Base-by-base conservation (phyloP, 345 rosid genomes). In the Eucalyptus sp. region DNA sequence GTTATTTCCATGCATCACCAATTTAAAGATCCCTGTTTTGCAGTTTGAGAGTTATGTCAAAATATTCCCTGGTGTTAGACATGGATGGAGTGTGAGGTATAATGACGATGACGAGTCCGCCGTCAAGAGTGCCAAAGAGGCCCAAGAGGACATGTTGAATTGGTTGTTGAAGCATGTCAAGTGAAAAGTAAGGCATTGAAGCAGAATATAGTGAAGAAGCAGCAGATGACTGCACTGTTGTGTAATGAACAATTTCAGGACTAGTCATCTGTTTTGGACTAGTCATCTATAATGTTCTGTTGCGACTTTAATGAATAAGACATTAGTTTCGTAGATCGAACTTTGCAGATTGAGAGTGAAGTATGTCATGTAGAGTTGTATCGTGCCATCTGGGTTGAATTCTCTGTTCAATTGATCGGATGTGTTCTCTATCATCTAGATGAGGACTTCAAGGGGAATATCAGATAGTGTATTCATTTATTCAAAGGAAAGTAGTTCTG, bases 31-130 rank as follows among this genome's bases (percentile, higher is more conserved):
- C 29, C 31, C 2, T 5, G 54, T 20, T 43, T 51, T 86, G 91
- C 89, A 91, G 92, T 12, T 88, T 9, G 89, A 89, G 81, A n/a
- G 87, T 54, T 89, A 88, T 24, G 86, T 96, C 91, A 96, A 97
- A 92, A 93, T 95, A 89, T 88, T 88, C 88, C 95, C 95, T 5
- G 91, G 94, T 10, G 96, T 94, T 27, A 49, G 90, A 3, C 97
- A 96, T 48, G 98, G 97, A 52, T 96, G 97, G 96, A 93, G 95
- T 2, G 93, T 93, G 46, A 92, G 95, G 89, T 96, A 95, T 92
- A 89, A 91, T 15, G 88, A 41, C 1, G 93, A 92, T 50, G 96
- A 96, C 9, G 88, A 91, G 87, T 91, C 43, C 1, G 64, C 87
- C 3, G 1, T 86, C 87, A 86, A 86, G 87, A 86, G 64, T 50